Evolutionary conservation across 2,329 filamentous ascomycete species (phyloP), one percentile per base, ranked within the genome.

Genomic region (Verticillium nonalfalfae): DNA sequence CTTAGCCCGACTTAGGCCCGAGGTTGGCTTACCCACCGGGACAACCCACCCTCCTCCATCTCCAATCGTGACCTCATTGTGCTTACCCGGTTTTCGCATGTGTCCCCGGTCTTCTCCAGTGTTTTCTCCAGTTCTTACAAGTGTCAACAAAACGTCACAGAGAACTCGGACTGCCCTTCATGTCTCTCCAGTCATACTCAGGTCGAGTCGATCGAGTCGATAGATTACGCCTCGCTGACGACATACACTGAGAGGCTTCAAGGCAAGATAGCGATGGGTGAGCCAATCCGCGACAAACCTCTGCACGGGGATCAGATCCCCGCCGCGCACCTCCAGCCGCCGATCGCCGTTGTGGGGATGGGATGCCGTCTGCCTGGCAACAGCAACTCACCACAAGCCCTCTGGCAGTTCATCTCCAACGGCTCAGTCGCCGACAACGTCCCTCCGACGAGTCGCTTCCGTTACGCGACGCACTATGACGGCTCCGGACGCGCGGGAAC

Each of bases 311-410:
- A 11, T 4, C 45, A 52, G 45, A 11, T 26, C 18, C 45, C 45
- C 45, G 45, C 45, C 18, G n/a, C 45, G 26, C 26, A 45, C 52
- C 39, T 6, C 34, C 59, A 61, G 60, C 55, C 52, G 21, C 70
- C 67, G 21, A 72, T 81, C 31, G 79, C 78, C 31, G 70, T 81
- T 14, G 68, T 81, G 10, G 78, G 78, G 33, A 69, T 75, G 7
- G 75, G 71, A 2, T 80, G 77, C 65, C 73, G 78, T 1, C 74
- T 80, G 2, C 76, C 78, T 0, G 78, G 77, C 0, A 66, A 67
- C 39, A 70, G 70, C 39, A 68, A 65, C 36, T 70, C 68, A 2
- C 74, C 75, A 1, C 62, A 66, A 1, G 68, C 70, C 52, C 67
- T 78, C 1, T 79, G 77, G 76, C 66, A 75, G 2, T 72, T 77